Evolutionary conservation across 495 filamentous ascomycete species (phyloP).

Genomic region (Aspergillus bertholletiae): DNA sequence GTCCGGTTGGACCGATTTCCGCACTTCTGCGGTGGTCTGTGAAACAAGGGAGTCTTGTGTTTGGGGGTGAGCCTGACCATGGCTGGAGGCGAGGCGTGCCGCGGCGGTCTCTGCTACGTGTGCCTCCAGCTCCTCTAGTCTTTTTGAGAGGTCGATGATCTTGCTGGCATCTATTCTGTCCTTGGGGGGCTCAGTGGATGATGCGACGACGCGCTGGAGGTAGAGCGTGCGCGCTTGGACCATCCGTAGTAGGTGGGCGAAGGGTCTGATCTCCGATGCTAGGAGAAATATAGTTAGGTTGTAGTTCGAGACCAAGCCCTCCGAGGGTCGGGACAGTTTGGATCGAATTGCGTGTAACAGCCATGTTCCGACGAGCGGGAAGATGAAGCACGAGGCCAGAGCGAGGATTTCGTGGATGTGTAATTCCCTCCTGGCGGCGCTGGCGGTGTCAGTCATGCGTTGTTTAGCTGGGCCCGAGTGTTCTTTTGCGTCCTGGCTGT

Average conservation of each 20-base stretch:
- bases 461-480: constrained; percentile 7
- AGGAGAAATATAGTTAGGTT: constrained; percentile 93
- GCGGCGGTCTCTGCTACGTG: constrained; percentile 44
- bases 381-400: constrained; percentile 71
- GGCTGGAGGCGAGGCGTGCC: constrained; percentile 15
- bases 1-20: constrained; percentile 67
- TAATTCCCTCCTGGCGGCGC: constrained; percentile 59
- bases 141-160: constrained; percentile 53
- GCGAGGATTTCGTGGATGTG: constrained; percentile 71
- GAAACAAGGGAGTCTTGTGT: constrained; percentile 27
- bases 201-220: constrained; percentile 70
- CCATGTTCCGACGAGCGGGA: constrained; percentile 73
- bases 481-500: constrained; percentile 35
- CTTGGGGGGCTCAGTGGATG: constrained; percentile 36
- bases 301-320: constrained; percentile 84
- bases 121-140: constrained; percentile 70
- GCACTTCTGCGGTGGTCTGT: constrained; percentile 58
- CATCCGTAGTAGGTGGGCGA: constrained; percentile 76
- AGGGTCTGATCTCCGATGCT: constrained; percentile 78
- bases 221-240: constrained; percentile 76
- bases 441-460: constrained; percentile 10
- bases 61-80: constrained; percentile 8
- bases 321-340: constrained; percentile 76
- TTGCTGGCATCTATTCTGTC: constrained; percentile 38
- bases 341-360: constrained; percentile 71